Base-by-base conservation (phyloP, 305 asterid species). In the Fraxinus ornus region DNA sequence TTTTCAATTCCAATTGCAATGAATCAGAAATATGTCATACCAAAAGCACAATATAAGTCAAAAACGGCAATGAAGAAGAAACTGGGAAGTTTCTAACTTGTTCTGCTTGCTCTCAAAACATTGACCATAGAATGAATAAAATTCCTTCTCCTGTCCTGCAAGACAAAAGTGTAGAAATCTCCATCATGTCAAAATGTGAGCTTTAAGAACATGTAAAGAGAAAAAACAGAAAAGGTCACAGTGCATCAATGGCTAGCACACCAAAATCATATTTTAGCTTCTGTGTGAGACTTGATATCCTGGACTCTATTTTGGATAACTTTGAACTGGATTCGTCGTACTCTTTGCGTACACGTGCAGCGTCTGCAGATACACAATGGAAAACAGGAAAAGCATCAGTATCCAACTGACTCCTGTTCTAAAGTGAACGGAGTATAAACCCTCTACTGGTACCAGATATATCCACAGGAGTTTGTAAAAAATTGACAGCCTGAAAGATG, bases 231-330 rank as follows among this genome's bases (percentile, higher is more conserved):
- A 49, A 79, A 71, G 73, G 52, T 35, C 55, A 7, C 28, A 26
- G 62, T 77, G 81, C 80, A 77, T 66, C 81, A 33, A 81, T 78
- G 71, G 72, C 81, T 70, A 39, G 83, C 86, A 75, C 91, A 94
- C 98, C 99, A 84, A 96, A 93, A 86, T 94, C 99, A 79, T 93
- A 93, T 85, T 91, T 92, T 71, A 94, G 90, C 91, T 96, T 96
- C 88, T 94, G 86, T 4, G 87, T 88, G 91, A 96, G 93, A 85
- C 93, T 93, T 35, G 98, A 94, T 91, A 96, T 90, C 93, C 93
- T 92, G 78, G 99, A 92, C 84, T 93, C 95, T 71, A 96, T 79
- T 90, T 96, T 96, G 80, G 98, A 89, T 86, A 96, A 83, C 89
- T 93, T 94, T 81, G 95, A 85, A 86, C 90, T 93, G 86, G 97